A percentile compares a stretch with the other conserved stretches of the same genome.
These are phyloP conservation scores for Graphium sp. DNA, from an alignment of 2,329 filamentous ascomycete genomes.

Conservation along the genomic window DNA sequence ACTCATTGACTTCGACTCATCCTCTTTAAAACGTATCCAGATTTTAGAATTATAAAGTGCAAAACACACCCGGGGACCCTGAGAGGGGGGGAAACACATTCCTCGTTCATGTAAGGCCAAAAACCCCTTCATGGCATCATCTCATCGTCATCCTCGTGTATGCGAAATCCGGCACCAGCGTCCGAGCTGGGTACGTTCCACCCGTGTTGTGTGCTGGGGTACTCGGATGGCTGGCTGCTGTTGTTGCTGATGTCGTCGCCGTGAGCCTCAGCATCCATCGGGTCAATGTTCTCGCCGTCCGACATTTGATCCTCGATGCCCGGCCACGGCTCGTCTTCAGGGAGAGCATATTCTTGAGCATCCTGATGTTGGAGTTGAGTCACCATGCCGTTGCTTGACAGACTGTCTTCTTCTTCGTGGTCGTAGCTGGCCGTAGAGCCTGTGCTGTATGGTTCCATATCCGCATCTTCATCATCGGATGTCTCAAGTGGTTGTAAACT, in stretches of 20 bases:
- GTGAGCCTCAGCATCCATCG: conserved; percentile 13
- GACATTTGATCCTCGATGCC: conserved; percentile 35
- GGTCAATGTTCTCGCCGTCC: conserved; percentile 34
- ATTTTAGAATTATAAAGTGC: too few species aligned
- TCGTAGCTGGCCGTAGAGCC: conserved; percentile 7
- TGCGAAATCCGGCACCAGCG: conserved; percentile 14
- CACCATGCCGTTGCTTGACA: conserved; percentile 11
- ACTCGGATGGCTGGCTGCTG: conserved; percentile 38
- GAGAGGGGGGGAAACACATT: too few species aligned
- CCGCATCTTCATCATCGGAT: conserved; percentile 12
- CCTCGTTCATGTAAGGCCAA: too few species aligned
- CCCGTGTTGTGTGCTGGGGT: conserved; percentile 30
- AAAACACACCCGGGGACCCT: too few species aligned
- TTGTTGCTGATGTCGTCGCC: conserved; percentile 17
- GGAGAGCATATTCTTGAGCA: too few species aligned
- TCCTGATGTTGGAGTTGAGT: conserved; percentile 7
- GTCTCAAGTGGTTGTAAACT: conserved; percentile 11
- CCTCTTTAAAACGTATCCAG: too few species aligned
- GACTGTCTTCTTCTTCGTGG: conserved; percentile 11
- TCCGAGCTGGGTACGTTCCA: conserved; percentile 16
- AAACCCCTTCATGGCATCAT: too few species aligned
- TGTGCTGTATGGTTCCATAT: background rate
- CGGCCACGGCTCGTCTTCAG: conserved; percentile 39
- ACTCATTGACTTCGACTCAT: too few species aligned
- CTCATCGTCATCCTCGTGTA: conserved; percentile 20